Percentiles rank a stretch among this genome's conserved stretches.
Conservation (phyloP, 768 basidiomycete genomes). For the Pleurotus ostreatus region DNA sequence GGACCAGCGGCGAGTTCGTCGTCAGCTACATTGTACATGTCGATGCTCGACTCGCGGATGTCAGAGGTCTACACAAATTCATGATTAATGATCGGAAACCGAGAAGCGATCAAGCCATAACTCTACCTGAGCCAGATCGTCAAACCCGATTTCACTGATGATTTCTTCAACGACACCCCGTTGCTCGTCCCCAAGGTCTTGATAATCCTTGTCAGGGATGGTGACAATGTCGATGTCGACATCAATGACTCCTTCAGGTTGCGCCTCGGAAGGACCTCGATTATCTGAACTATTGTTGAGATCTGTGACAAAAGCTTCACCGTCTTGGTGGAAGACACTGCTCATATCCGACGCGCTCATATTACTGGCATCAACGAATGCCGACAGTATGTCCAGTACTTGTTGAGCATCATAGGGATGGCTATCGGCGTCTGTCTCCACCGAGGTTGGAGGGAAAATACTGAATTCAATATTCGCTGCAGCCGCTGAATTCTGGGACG, state of each 20-base stretch:
- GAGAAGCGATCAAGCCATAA: neutral
- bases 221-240: conserved; percentile 13
- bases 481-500: no score
- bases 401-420: neutral
- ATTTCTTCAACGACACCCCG: conserved; percentile 8
- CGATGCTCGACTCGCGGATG: neutral
- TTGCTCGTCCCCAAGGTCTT: neutral
- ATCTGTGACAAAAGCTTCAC: no score
- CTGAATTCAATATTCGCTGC: neutral
- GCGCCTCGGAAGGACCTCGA: no score
- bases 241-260: conserved; percentile 7
- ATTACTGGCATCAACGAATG: neutral
- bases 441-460: neutral
- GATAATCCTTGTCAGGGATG: neutral
- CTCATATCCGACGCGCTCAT: no score
- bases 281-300: no score
- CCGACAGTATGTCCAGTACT: neutral
- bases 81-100: neutral
- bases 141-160: neutral
- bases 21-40: neutral
- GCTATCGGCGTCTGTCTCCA: neutral
- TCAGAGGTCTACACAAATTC: neutral
- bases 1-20: neutral
- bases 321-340: no score
- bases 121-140: neutral